A percentile compares a stretch with the other conserved stretches of the same genome.
phyloP scores from a whole-genome alignment of 208 protist genomes.

The Lotmaria passim region DNA sequence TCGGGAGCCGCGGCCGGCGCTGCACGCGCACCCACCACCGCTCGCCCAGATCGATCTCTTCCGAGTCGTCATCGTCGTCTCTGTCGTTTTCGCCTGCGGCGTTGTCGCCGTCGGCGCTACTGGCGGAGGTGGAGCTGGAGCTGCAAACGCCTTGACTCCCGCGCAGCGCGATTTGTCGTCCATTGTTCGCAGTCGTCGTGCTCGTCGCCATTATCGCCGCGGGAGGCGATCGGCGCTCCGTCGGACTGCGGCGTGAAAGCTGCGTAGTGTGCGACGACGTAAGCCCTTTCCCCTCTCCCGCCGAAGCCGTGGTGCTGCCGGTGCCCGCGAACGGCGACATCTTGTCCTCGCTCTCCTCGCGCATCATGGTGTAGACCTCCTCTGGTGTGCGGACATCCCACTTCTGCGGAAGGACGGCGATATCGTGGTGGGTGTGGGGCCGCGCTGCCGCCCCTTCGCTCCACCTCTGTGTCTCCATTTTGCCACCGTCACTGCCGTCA shows the following conservation, averaged over 20 bases:
- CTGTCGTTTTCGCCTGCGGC: neutral
- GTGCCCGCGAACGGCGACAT: neutral
- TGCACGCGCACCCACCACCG: constrained; percentile 39
- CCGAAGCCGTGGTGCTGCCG: neutral
- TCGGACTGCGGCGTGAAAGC: neutral
- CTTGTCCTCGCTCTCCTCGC: constrained; percentile 17
- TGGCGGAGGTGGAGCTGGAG: neutral
- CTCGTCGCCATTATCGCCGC: neutral
- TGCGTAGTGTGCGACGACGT: constrained; percentile 1
- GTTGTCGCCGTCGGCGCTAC: neutral
- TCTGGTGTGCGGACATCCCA: constrained; percentile 26
- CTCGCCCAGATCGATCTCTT: constrained; percentile 37
- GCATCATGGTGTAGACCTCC: constrained; percentile 26
- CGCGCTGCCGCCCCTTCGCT: neutral
- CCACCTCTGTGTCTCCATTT: neutral
- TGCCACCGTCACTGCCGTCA: neutral
- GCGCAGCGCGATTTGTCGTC: too few relatives aligned
- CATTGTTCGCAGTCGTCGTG: too few relatives aligned
- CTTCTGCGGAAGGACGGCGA: constrained; percentile 3
- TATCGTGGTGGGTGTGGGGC: neutral
- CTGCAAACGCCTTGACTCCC: too few relatives aligned
- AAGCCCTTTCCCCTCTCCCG: neutral
- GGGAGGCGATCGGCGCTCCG: neutral
- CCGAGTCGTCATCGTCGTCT: constrained; percentile 25
- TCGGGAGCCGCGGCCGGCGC: constrained; percentile 10